Evolutionary conservation across 1,284 basidiomycete genomes (phyloP), one percentile per base, ranked within the genome.

Genomic region (Phellopilus nigrolimitatus): DNA sequence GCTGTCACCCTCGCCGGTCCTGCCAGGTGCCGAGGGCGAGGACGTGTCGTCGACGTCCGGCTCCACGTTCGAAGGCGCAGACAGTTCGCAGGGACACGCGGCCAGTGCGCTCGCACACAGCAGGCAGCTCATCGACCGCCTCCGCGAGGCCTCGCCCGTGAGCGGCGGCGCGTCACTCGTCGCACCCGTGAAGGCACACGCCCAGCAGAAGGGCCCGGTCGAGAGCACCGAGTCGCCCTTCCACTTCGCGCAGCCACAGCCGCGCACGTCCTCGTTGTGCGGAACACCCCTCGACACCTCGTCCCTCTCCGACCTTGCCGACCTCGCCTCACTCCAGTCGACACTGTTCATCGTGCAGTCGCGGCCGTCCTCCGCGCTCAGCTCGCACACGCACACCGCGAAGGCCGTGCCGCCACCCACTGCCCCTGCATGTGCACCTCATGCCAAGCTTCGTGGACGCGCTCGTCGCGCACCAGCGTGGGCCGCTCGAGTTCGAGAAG

Each of bases 401-500:
- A 27, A 27, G n/a, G 28, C 31, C 5, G 39, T 25, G 37, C 28
- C 15, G 10, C 22, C 25, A n/a, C n/a, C n/a, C n/a, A n/a, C n/a
- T n/a, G n/a, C n/a, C n/a, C n/a, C 39, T 42, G 40, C 19, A 49
- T 24, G 46, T 28, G 22, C 34, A 15, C 8, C 13, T 37, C 17
- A 30, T 31, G 13, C 25, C 24, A 12, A 39, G 22, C 46, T 39
- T 37, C 34, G 17, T 40, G 1, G 36, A 47, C 27, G 34, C 13
- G 19, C 39, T 37, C 17, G 37, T 31, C 12, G 28, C 19, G 5
- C 31, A n/a, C n/a, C n/a, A n/a, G n/a, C n/a, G n/a, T n/a, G n/a
- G n/a, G n/a, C n/a, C n/a, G n/a, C n/a, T n/a, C 10, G 47, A 50
- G 24, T 33, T 49, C 30, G 52, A 55, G 17, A 36, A 45, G 13